Evolutionary conservation across 257 asterid genomes (phyloP).

Genomic region (Ajuga chamaepitys): DNA sequence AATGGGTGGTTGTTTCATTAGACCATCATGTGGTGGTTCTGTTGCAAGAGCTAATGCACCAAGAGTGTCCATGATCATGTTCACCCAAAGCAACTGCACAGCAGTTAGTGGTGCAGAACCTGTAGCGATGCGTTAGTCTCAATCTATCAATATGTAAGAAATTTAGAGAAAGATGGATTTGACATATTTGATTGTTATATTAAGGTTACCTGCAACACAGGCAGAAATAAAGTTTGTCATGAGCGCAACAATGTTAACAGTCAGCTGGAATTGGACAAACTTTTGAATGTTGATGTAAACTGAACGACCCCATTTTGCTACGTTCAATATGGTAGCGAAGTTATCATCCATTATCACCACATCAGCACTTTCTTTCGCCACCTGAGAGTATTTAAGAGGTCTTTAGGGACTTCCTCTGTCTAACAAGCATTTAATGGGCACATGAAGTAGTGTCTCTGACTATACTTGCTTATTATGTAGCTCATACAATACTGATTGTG

Average conservation of each 20-base stretch:
- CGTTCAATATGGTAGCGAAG: constrained; percentile 57
- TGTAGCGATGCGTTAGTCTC: constrained; percentile 10
- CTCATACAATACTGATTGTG: too few species aligned
- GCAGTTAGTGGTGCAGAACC: constrained; percentile 87
- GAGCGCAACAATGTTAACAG: constrained; percentile 71
- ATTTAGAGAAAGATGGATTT: not conserved
- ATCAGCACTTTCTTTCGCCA: constrained; percentile 80
- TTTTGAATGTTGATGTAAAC: constrained; percentile 80
- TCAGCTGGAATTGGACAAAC: constrained; percentile 82
- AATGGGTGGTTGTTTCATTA: constrained; percentile 64
- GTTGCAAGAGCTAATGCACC: constrained; percentile 91
- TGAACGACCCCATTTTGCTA: constrained; percentile 82
- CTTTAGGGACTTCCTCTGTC: not conserved
- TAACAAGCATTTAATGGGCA: not conserved
- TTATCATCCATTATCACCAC: constrained; percentile 75
- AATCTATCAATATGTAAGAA: not conserved
- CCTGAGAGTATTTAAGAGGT: constrained; percentile 35
- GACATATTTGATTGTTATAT: not conserved
- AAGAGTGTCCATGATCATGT: constrained; percentile 87
- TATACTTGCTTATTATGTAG: too few species aligned
- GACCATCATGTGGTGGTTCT: constrained; percentile 71
- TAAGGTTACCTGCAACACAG: constrained; percentile 52
- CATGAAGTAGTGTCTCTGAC: not conserved
- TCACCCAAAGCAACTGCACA: constrained; percentile 91
- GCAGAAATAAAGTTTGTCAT: constrained; percentile 65